Base-by-base conservation (phyloP, 2,329 filamentous ascomycete species). In the Trichophyton mentagrophytes region DNA sequence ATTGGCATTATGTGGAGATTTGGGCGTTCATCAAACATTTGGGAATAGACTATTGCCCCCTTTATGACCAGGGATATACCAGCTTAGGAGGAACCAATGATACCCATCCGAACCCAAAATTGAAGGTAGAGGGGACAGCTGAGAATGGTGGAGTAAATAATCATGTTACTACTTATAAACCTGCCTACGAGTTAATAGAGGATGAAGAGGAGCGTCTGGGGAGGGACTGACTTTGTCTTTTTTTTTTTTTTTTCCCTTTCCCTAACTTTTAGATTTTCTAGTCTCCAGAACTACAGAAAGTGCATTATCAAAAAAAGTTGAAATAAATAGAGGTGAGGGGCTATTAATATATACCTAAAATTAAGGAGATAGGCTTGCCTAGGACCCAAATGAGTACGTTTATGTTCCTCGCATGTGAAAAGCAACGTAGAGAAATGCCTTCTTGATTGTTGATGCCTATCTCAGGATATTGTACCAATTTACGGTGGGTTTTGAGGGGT, bases 1-100 rank as follows among this genome's bases (percentile, higher is more conserved):
- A 99, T 74, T 99, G 93, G 93, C 89, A 93, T 72, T 96, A 96
- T 73, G 83, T 84, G 9, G 92, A 97, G 72, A 92, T 97, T 60
- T 97, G 93, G 93, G 84, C 85, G 17, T 90, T 95, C 70, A 79
- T 89, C 80, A 69, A 68, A 33, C 85, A 88, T 68, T 76, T 97
- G 33, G 80, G 84, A 1, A 85, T 97, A 30, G 85, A 86, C 3
- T 99, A 96, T 70, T 97, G 93, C 73, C 76, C 79, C 9, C 78
- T 99, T 27, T 99, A 99, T 73, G 90, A 96, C 71, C 78, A 79
- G 65, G 92, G 92, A 8, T 96, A 93, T 74, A 96, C 93, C 2
- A 92, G 88, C 65, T 79, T 99, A n/a, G 93, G 93, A 20, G 92
- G 93, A 2, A 90, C 85, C 25, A 85, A 84, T 61, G 90, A 99